Base-by-base conservation (phyloP, 441 rosid species). In the Macaranga tanarius region DNA sequence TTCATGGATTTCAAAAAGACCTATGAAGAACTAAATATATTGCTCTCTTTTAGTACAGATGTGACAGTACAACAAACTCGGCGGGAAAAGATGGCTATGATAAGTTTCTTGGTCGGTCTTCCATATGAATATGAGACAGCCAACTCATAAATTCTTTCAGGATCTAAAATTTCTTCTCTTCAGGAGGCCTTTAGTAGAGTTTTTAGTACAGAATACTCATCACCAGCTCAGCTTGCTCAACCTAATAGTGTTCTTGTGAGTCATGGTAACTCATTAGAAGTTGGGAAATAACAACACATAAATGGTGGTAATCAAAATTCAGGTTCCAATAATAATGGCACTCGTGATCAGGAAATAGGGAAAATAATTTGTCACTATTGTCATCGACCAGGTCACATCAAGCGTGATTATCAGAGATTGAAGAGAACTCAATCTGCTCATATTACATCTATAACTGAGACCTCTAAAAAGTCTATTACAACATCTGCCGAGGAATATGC, bases 91-190 rank as follows among this genome's bases (percentile, higher is more conserved):
- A 68, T 55, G 62, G 62, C 10, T 1, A n/a, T n/a, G n/a, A 55
- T 54, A 31, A 56, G 62, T 25, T 69, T 69, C 22, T 47, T 69
- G 3, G 62, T 17, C 0, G 50, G 7, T 1, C 28, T 69, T 1
- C 63, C 52, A 19, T 56, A 12, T 10, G 34, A 69, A 57, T 68
- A 7, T 68, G 71, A 68, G 19, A 51, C 7, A 26, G 48, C 13
- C 19, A 58, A 58, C 28, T 44, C 47, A 25, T 58, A 34, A 0
- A 28, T 45, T 28, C 28, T 60, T 2, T 45, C 59, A 13, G 47
- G 50, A 28, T 6, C 13, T 47, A 28, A 71, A 7, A n/a, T 71
- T 15, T 5, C 59, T 70, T 61, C 17, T 38, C 42, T 38, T 2
- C 7, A 38, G 7, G 42, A 38, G 3, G 42, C 7, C 7, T 38